These are phyloP conservation scores for Coemansia sp. DNA, from an alignment of 192 early-diverging fungal species.

Conservation along the genomic window DNA sequence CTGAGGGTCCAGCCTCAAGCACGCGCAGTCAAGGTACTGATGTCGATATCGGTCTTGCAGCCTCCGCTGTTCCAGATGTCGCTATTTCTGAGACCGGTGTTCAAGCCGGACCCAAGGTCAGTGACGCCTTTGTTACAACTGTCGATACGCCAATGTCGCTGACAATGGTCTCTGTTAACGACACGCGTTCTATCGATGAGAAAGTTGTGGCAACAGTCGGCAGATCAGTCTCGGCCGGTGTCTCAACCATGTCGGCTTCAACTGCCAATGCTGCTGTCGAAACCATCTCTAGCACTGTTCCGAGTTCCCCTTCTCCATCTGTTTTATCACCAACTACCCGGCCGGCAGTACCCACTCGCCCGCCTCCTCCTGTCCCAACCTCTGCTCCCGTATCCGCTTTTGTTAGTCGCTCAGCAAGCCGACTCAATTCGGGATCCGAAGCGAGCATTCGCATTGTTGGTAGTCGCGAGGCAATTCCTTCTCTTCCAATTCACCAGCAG, in stretches of 20 bases:
- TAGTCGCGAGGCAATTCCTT: not conserved
- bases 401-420: not conserved
- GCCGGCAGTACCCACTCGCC: not conserved
- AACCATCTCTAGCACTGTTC: not conserved
- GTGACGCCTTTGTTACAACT: slow-evolving; percentile 22
- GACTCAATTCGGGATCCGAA: not conserved
- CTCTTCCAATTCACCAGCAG: not conserved
- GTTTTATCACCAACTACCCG: not conserved
- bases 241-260: not conserved
- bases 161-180: slow-evolving; percentile 7
- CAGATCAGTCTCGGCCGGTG: not conserved
- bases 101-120: slow-evolving; percentile 12
- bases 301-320: not conserved
- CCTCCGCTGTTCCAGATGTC: slow-evolving; percentile 17
- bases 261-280: not conserved
- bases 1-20: not conserved
- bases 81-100: slow-evolving; percentile 20
- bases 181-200: slow-evolving; percentile 1
- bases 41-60: not conserved
- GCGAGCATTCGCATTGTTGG: not conserved
- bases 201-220: not conserved
- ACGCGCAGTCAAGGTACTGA: slow-evolving; percentile 4
- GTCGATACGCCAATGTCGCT: slow-evolving; percentile 20
- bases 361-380: not conserved
- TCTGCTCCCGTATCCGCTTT: not conserved